phyloP scores from a whole-genome alignment of 345 rosid genomes.

The Populus deltoides region DNA sequence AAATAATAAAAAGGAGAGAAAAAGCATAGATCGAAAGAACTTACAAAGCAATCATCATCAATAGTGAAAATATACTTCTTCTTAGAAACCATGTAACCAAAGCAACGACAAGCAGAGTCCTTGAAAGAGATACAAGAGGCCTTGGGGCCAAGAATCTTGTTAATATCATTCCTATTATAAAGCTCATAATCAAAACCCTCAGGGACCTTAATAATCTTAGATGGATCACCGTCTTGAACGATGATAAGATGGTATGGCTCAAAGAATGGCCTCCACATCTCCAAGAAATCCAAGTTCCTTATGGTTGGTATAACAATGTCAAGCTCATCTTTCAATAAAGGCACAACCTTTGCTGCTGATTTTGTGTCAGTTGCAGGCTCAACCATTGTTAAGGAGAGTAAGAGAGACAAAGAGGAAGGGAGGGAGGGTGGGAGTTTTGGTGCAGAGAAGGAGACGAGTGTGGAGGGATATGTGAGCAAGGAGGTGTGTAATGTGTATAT shows the following conservation, averaged over 20 bases:
- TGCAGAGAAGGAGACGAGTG: too few relatives aligned
- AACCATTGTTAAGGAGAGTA: slow-evolving; percentile 32
- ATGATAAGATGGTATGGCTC: slow-evolving; percentile 93
- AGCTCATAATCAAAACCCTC: slow-evolving; percentile 92
- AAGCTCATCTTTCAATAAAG: slow-evolving; percentile 68
- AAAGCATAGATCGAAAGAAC: slow-evolving; percentile 18
- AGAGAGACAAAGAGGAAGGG: not conserved
- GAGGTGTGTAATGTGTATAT: not conserved
- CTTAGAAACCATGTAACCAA: slow-evolving; percentile 96
- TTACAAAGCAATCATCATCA: slow-evolving; percentile 96
- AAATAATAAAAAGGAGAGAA: not conserved
- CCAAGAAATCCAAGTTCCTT: slow-evolving; percentile 86
- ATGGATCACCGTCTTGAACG: slow-evolving; percentile 93
- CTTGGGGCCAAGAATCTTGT: slow-evolving; percentile 82
- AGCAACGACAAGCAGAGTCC: slow-evolving; percentile 97
- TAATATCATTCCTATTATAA: slow-evolving; percentile 84
- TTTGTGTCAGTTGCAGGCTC: slow-evolving; percentile 48
- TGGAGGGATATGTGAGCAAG: not conserved
- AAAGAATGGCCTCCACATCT: slow-evolving; percentile 98
- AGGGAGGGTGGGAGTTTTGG: not conserved
- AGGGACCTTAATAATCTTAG: slow-evolving; percentile 78
- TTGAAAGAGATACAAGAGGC: slow-evolving; percentile 94
- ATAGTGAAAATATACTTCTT: slow-evolving; percentile 96
- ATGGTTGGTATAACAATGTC: slow-evolving; percentile 96
- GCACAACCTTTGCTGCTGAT: slow-evolving; percentile 25